Conservation (phyloP, 2,329 filamentous ascomycete species). For the Botrytis sinoallii region DNA sequence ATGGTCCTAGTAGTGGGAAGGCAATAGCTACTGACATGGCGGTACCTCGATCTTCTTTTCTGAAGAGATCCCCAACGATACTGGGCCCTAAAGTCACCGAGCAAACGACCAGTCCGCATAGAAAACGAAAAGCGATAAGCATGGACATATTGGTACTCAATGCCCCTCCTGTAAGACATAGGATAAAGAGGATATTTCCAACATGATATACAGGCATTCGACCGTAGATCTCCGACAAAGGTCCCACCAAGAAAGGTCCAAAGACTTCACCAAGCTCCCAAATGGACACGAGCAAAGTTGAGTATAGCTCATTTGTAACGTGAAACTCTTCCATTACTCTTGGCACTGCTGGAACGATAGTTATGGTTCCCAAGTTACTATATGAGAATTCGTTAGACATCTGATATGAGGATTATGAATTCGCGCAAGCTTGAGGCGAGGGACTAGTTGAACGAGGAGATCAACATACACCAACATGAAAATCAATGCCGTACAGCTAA, state of each 20-base stretch:
- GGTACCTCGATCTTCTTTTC: slow-evolving; percentile 10
- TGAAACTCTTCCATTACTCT: slow-evolving; percentile 7
- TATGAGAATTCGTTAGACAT: background rate
- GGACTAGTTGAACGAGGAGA: background rate
- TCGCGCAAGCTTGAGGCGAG: too few relatives aligned
- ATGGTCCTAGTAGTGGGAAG: slow-evolving; percentile 33
- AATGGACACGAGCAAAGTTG: slow-evolving; percentile 7
- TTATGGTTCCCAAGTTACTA: slow-evolving; percentile 11
- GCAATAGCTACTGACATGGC: slow-evolving; percentile 14
- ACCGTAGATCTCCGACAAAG: background rate
- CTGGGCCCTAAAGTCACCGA: background rate
- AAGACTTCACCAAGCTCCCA: slow-evolving; percentile 15
- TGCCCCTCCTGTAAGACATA: background rate
- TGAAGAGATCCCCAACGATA: slow-evolving; percentile 12
- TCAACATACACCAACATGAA: slow-evolving; percentile 7
- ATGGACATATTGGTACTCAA: background rate
- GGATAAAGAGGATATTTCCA: background rate
- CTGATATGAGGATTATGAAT: background rate
- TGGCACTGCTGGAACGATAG: slow-evolving; percentile 1
- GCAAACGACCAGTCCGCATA: background rate
- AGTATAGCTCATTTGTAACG: background rate
- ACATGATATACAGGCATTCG: slow-evolving; percentile 2
- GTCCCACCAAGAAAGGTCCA: background rate
- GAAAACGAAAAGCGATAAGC: slow-evolving; percentile 6
- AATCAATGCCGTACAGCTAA: slow-evolving; percentile 1